These are phyloP conservation scores for Yamadazyma sp. DNA, from an alignment of 1,139 yeast species.

Conservation along the genomic window DNA sequence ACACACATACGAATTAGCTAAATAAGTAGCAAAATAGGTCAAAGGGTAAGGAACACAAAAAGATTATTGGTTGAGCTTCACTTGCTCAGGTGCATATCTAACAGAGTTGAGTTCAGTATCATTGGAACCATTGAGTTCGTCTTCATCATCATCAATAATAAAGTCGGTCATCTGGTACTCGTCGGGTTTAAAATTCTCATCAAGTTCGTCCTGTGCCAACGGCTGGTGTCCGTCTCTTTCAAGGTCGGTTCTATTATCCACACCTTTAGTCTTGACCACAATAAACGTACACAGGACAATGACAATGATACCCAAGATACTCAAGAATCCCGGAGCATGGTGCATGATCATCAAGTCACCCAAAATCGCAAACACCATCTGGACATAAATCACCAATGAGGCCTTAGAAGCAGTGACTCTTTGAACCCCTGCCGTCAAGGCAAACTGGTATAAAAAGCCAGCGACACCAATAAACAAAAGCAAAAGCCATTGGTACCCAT, in stretches of 20 bases:
- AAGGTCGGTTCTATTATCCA: conserved; percentile 1
- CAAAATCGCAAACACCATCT: conserved; percentile 73
- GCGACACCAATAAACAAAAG: conserved; percentile 64
- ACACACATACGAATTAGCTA: neutral
- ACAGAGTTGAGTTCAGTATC: conserved; percentile 12
- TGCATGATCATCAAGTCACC: conserved; percentile 76
- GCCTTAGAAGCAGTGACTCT: conserved; percentile 79
- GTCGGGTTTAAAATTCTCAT: conserved; percentile 15
- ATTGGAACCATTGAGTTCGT: conserved; percentile 1
- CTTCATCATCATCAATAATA: conserved; percentile 25
- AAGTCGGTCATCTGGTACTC: conserved; percentile 27
- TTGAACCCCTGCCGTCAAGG: conserved; percentile 81
- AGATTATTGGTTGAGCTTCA: conserved; percentile 2
- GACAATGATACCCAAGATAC: conserved; percentile 65
- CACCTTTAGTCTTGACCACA: conserved; percentile 53
- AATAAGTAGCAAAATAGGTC: too few species aligned
- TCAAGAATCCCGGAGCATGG: conserved; percentile 68
- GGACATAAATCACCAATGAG: conserved; percentile 71
- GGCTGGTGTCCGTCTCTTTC: conserved; percentile 9
- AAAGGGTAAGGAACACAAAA: too few species aligned
- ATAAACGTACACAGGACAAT: conserved; percentile 67
- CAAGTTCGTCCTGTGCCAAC: conserved; percentile 17
- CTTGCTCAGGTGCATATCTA: conserved; percentile 6
- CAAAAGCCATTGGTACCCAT: conserved; percentile 61
- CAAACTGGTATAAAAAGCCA: conserved; percentile 81